Evolutionary conservation across 202 grass and related monocot genomes (phyloP), one percentile per base, ranked within the genome.

Genomic region (Setaria viridis): DNA sequence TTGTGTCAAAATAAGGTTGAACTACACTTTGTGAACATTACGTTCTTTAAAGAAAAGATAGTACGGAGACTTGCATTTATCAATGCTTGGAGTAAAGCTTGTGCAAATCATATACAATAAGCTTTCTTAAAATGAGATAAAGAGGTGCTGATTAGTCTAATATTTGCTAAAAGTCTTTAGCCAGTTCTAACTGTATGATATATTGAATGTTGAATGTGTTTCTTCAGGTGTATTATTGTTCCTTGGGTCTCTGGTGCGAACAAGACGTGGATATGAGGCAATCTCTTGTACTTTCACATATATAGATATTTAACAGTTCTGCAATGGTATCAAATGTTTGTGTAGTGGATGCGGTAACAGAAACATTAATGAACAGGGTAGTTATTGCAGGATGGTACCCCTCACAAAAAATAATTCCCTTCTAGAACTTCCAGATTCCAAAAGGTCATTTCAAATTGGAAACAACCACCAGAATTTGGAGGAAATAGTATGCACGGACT

Each of bases 401-500:
- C 17, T 71, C 42, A 71, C 20, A 25, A 71, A 71, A 71, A 71
- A 2, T 48, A 30, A 25, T 25, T 25, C 25, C 25, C n/a, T 71
- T 71, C n/a, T 71, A n/a, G 13, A 71, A 48, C 21, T 49, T 70
- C 42, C 42, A 47, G 68, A 71, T 47, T 71, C 68, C 14, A 6
- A 49, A 47, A 78, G 29, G 14, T 48, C 62, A 78, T 78, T 78
- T 78, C 7, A 33, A 64, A 64, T 4, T 45, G 58, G 41, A 48
- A 46, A 43, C 4, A 0, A 16, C 41, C 15, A 76, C 37, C 43
- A 71, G 63, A 51, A 82, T 39, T 47, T 59, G n/a, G 81, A 55
- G 8, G 62, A 59, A 79, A 70, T 69, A 85, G 34, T 56, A 59
- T 63, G 86, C 14, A 62, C 53, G 16, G 77, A 41, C 50, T 45